phyloP scores from a whole-genome alignment of 768 basidiomycete genomes.

The Agrocybe praecox region DNA sequence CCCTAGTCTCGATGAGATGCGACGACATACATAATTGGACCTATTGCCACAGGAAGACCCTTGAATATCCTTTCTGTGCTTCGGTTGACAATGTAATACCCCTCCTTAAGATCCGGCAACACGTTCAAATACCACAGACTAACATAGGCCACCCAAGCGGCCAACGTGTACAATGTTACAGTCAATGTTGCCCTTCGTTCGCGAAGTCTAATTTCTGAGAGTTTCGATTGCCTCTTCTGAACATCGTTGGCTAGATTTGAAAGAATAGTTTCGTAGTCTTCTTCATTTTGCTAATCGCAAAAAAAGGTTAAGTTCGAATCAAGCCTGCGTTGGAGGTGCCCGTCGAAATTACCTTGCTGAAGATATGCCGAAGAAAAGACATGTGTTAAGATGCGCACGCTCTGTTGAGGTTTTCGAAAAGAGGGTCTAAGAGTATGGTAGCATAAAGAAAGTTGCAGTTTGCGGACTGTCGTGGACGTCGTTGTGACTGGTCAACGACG shows the following conservation, averaged over 20 bases:
- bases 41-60: constrained; percentile 63
- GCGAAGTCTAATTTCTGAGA: constrained; percentile 83
- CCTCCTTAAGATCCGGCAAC: constrained; percentile 45
- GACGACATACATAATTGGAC: constrained; percentile 74
- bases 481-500: not conserved
- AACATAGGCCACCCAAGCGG: constrained; percentile 72
- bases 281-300: constrained; percentile 46
- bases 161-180: constrained; percentile 78
- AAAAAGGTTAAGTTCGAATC: not conserved
- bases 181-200: constrained; percentile 79
- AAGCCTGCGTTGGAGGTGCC: not conserved
- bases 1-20: not conserved
- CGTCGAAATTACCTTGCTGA: constrained; percentile 27
- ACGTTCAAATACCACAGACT: constrained; percentile 71
- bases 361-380: constrained; percentile 28
- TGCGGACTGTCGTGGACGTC: constrained; percentile 5
- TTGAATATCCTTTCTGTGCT: constrained; percentile 45
- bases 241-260: constrained; percentile 68
- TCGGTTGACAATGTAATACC: constrained; percentile 22
- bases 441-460: constrained; percentile 17
- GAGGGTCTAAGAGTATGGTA: constrained; percentile 12
- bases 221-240: constrained; percentile 68
- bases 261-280: constrained; percentile 80
- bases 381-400: constrained; percentile 6
- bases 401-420: not conserved